phyloP scores from a whole-genome alignment of 2,329 filamentous ascomycete species.

The Coniochaeta prunicola region DNA sequence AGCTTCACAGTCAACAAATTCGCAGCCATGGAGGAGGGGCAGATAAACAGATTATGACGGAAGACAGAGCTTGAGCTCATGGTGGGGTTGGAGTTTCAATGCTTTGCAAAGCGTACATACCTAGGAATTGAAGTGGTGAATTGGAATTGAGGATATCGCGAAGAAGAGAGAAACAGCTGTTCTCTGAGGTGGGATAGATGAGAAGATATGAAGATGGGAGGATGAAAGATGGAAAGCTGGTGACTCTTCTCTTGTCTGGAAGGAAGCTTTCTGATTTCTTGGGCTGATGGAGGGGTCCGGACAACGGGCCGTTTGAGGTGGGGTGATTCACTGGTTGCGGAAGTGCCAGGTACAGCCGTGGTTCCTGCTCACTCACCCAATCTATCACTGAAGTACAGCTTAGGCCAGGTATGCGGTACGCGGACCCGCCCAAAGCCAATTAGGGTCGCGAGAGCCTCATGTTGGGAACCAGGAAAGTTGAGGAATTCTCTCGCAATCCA shows the following conservation, averaged over 20 bases:
- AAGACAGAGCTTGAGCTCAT: background rate
- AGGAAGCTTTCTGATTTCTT: constrained; percentile 1
- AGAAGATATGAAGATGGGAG: background rate
- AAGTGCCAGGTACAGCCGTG: background rate
- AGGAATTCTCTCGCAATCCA: background rate
- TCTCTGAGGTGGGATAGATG: background rate
- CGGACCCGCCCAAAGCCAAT: background rate
- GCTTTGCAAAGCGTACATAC: background rate
- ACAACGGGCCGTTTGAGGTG: background rate
- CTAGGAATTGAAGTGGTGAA: background rate
- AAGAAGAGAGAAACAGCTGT: background rate
- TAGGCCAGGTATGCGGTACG: background rate
- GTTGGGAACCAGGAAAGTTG: background rate
- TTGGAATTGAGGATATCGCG: background rate
- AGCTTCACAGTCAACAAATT: background rate
- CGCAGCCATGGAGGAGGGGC: background rate
- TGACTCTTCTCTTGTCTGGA: background rate
- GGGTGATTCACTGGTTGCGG: background rate
- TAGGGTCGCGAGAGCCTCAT: background rate
- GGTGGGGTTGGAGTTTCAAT: background rate
- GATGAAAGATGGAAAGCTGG: background rate
- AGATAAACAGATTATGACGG: background rate
- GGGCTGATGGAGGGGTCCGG: constrained; percentile 1
- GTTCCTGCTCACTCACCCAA: background rate
- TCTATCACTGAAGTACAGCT: background rate